Percentiles rank a stretch among this genome's conserved stretches.
phyloP scores from a whole-genome alignment of 1,284 basidiomycete species.

The Leccinum angustisporum region DNA sequence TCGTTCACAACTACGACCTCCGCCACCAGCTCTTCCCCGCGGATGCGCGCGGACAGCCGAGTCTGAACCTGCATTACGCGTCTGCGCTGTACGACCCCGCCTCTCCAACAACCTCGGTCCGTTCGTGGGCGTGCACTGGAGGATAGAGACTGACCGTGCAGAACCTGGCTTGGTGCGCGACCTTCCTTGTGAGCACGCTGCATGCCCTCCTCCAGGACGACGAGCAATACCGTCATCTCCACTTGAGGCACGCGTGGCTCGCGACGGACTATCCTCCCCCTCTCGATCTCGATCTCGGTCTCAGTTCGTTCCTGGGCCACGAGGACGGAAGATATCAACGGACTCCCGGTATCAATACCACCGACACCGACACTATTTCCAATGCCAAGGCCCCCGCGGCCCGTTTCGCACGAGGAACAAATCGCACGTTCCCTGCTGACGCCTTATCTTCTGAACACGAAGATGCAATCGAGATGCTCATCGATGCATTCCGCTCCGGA shows the following conservation, averaged over 20 bases:
- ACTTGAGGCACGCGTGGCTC: conserved; percentile 39
- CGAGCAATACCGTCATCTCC: conserved; percentile 10
- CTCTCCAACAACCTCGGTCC: conserved; percentile 36
- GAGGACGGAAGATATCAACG: neutral
- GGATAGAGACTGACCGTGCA: conserved; percentile 46
- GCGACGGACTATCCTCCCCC: conserved; percentile 47
- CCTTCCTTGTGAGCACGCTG: conserved; percentile 42
- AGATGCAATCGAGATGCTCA: conserved; percentile 41
- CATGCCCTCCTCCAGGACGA: conserved; percentile 35
- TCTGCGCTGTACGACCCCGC: conserved; percentile 36
- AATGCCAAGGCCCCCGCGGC: neutral
- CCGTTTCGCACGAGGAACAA: conserved; percentile 24
- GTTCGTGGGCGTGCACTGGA: conserved; percentile 51
- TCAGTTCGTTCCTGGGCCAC: neutral
- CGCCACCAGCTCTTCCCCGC: neutral
- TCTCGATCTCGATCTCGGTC: conserved; percentile 1
- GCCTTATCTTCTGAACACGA: conserved; percentile 37
- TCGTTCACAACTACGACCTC: neutral
- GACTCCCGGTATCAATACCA: neutral
- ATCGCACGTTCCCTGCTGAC: conserved; percentile 36
- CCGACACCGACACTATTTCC: neutral
- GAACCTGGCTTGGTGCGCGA: conserved; percentile 43
- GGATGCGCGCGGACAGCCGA: neutral
- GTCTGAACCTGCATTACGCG: conserved; percentile 37
- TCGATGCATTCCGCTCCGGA: conserved; percentile 39